Evolutionary conservation across 495 filamentous ascomycete genomes (phyloP).

Genomic region (Mytilinidion resinicola): DNA sequence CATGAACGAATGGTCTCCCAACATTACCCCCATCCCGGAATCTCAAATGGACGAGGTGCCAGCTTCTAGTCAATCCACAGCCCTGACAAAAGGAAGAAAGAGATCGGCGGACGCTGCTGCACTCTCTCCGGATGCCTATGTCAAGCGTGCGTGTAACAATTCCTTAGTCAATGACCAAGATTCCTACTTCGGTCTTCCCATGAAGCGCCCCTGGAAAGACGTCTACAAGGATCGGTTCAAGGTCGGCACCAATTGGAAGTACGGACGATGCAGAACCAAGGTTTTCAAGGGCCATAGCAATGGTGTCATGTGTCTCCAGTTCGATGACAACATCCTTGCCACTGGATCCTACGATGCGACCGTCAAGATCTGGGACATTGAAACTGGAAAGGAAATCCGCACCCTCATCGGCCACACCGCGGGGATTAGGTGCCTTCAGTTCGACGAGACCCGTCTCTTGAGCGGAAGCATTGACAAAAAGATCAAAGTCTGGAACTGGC

Average conservation of each 20-base stretch:
- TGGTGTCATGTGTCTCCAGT: slow-evolving; percentile 92
- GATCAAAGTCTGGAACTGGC: slow-evolving; percentile 93
- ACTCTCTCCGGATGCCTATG: slow-evolving; percentile 4
- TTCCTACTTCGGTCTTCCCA: slow-evolving; percentile 46
- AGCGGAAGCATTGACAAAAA: slow-evolving; percentile 75
- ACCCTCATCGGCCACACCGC: slow-evolving; percentile 74
- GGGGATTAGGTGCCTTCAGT: slow-evolving; percentile 83
- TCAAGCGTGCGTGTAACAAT: slow-evolving; percentile 25
- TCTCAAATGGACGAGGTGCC: slow-evolving; percentile 1
- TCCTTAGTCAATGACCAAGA: slow-evolving; percentile 19
- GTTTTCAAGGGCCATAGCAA: slow-evolving; percentile 85
- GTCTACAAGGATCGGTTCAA: slow-evolving; percentile 84
- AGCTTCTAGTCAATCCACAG: background rate
- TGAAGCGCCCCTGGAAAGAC: slow-evolving; percentile 78
- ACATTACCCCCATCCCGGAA: slow-evolving; percentile 45
- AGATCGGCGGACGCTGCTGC: slow-evolving; percentile 4
- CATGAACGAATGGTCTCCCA: slow-evolving; percentile 49
- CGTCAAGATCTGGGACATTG: slow-evolving; percentile 92
- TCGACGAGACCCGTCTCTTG: slow-evolving; percentile 84
- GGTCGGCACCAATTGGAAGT: slow-evolving; percentile 93
- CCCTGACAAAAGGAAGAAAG: slow-evolving; percentile 7
- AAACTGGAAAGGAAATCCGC: slow-evolving; percentile 76
- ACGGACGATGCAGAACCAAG: slow-evolving; percentile 76
- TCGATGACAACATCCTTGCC: slow-evolving; percentile 85
- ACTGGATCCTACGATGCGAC: slow-evolving; percentile 93